A percentile compares a stretch with the other conserved stretches of the same genome.
These are phyloP conservation scores for Taiwanofungus camphoratus DNA, from an alignment of 1,284 basidiomycete species.

Conservation along the genomic window DNA sequence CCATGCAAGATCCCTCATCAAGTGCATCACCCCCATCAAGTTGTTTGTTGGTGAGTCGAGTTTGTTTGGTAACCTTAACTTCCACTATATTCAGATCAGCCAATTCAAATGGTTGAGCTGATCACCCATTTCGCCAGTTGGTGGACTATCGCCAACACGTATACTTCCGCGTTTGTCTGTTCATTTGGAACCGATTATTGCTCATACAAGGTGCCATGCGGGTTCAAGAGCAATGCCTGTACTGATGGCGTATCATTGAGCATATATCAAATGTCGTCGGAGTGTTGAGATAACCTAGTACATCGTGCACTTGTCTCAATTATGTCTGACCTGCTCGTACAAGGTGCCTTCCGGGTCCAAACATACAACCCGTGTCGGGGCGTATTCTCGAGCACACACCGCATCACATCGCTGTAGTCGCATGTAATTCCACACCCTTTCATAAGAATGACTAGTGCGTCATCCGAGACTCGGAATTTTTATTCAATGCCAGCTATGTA, in stretches of 20 bases:
- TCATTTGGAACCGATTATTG: slow-evolving; percentile 26
- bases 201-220: slow-evolving; percentile 81
- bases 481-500: too few relatives aligned
- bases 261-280: slow-evolving; percentile 32
- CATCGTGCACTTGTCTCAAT: background rate
- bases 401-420: too few relatives aligned
- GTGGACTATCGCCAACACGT: too few relatives aligned
- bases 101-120: too few relatives aligned
- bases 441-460: too few relatives aligned
- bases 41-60: background rate
- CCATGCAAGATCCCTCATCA: background rate
- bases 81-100: too few relatives aligned
- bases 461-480: too few relatives aligned
- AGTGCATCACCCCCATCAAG: background rate
- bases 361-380: slow-evolving; percentile 13
- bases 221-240: slow-evolving; percentile 56
- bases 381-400: slow-evolving; percentile 24
- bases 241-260: slow-evolving; percentile 76
- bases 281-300: background rate
- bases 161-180: too few relatives aligned
- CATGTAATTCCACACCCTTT: too few relatives aligned
- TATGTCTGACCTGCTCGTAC: slow-evolving; percentile 14
- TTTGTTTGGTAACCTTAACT: too few relatives aligned
- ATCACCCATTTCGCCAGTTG: too few relatives aligned
- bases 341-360: slow-evolving; percentile 21